phyloP scores from a whole-genome alignment of 352 stramenopile species.

The Phytophthora hibernalis region DNA sequence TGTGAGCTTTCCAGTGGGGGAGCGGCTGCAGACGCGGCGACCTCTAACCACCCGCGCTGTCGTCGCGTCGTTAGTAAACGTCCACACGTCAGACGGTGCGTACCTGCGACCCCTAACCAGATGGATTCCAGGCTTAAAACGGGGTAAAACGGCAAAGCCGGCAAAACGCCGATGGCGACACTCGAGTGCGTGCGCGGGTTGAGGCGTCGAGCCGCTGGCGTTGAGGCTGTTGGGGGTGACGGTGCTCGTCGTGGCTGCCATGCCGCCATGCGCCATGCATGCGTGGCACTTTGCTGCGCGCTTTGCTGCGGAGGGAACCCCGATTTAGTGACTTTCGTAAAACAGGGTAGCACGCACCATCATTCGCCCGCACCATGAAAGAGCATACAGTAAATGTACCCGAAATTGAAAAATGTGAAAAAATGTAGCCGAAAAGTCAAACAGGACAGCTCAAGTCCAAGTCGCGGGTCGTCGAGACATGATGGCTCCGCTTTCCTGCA shows the following conservation, averaged over 20 bases:
- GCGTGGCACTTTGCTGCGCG: no score
- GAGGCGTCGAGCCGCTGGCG: conserved; percentile 1
- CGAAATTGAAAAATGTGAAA: no score
- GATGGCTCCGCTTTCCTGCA: no score
- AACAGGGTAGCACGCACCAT: conserved; percentile 21
- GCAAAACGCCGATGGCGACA: conserved; percentile 38
- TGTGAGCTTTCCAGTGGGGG: conserved; percentile 24
- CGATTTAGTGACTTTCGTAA: conserved; percentile 9
- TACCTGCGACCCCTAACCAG: conserved; percentile 32
- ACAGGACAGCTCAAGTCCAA: no score
- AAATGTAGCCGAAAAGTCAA: conserved; percentile 22
- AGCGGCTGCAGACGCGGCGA: conserved; percentile 23
- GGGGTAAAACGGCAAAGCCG: not conserved
- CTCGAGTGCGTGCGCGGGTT: conserved; percentile 29
- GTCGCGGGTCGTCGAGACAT: no score
- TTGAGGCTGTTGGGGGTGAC: not conserved
- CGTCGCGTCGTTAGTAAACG: conserved; percentile 41
- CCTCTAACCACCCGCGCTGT: conserved; percentile 34
- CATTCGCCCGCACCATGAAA: conserved; percentile 19
- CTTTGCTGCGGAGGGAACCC: no score
- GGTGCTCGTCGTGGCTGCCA: not conserved
- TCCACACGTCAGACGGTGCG: conserved; percentile 43
- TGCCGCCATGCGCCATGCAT: not conserved
- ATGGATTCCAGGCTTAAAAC: conserved; percentile 40
- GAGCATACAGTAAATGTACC: conserved; percentile 15